Percentiles rank a stretch among this genome's conserved stretches.
These are phyloP conservation scores for Bonia amplexicaulis DNA, from an alignment of 176 grass and related monocot species.

Conservation along the genomic window DNA sequence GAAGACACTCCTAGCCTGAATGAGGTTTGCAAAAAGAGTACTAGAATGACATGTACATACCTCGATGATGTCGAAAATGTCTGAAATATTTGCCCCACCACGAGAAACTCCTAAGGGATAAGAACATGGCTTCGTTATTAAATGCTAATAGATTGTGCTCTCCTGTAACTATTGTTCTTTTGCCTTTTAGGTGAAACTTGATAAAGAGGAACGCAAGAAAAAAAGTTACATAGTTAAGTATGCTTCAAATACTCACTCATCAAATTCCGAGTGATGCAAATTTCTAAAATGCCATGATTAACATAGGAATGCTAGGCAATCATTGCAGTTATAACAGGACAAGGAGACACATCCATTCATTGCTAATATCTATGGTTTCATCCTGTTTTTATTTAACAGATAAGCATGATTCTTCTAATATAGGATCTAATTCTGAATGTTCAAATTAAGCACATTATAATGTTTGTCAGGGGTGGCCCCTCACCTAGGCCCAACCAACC, in stretches of 20 bases:
- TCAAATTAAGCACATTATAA: background rate
- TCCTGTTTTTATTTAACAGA: background rate
- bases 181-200: background rate
- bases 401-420: background rate
- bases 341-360: background rate
- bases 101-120: conserved; percentile 69
- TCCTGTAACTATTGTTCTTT: background rate
- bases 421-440: background rate
- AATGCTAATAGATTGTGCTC: background rate
- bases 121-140: too few relatives aligned
- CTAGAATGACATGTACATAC: conserved; percentile 37
- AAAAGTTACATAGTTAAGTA: background rate
- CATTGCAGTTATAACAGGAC: background rate
- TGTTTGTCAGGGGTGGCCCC: too few relatives aligned
- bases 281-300: background rate
- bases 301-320: background rate
- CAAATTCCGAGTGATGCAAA: background rate
- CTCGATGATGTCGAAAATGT: conserved; percentile 94
- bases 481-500: too few relatives aligned
- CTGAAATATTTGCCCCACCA: conserved; percentile 60
- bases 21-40: conserved; percentile 12
- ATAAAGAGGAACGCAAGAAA: background rate
- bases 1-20: conserved; percentile 53
- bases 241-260: background rate
- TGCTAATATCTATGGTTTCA: background rate